phyloP scores from a whole-genome alignment of 768 basidiomycete genomes.

The Pleurotus ostreatus region DNA sequence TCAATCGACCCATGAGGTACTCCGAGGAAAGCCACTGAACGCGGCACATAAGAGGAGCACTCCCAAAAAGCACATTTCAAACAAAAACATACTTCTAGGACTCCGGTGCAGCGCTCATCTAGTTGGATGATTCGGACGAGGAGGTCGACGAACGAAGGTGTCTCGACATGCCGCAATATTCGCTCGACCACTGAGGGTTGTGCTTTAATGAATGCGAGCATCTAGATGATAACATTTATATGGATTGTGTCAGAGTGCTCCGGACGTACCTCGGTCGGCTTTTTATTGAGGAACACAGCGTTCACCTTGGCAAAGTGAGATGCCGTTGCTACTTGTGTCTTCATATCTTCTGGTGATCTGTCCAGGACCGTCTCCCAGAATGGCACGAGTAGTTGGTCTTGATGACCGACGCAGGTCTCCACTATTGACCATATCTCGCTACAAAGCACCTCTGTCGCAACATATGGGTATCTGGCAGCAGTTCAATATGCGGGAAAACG shows the following conservation, averaged over 20 bases:
- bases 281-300: conserved; percentile 81
- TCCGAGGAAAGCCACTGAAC: conserved; percentile 84
- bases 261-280: conserved; percentile 71
- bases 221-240: conserved; percentile 46
- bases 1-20: conserved; percentile 74
- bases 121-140: conserved; percentile 86
- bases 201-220: conserved; percentile 86
- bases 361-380: conserved; percentile 93
- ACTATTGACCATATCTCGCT: conserved; percentile 95
- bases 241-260: conserved; percentile 20
- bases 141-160: conserved; percentile 88
- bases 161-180: conserved; percentile 81
- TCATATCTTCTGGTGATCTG: conserved; percentile 80
- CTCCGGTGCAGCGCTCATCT: conserved; percentile 81
- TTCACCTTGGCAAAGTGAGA: conserved; percentile 96
- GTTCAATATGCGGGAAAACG: neutral
- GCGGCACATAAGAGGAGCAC: conserved; percentile 25
- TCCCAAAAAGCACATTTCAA: conserved; percentile 19
- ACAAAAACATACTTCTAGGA: conserved; percentile 72
- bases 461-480: conserved; percentile 74
- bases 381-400: conserved; percentile 68
- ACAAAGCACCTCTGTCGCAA: conserved; percentile 92
- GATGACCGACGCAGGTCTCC: conserved; percentile 77
- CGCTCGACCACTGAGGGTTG: conserved; percentile 81
- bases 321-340: conserved; percentile 80